phyloP scores from a whole-genome alignment of 164 flowering plant genomes.

The Nymphaea colorata region DNA sequence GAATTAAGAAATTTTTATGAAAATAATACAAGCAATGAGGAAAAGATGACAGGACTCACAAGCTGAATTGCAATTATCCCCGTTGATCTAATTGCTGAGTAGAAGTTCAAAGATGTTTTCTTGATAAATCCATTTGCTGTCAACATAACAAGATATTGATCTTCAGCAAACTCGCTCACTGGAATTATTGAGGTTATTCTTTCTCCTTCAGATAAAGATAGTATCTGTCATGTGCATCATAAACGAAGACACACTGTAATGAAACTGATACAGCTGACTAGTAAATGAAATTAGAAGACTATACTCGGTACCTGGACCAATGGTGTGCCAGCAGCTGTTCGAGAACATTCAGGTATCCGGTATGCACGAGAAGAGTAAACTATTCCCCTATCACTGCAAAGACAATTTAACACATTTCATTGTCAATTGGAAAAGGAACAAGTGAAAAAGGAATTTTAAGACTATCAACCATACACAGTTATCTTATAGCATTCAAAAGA shows the following conservation, averaged over 20 bases:
- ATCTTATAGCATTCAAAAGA: neutral
- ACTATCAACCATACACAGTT: neutral
- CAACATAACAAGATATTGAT: slow-evolving; percentile 87
- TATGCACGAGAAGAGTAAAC: slow-evolving; percentile 92
- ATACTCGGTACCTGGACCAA: slow-evolving; percentile 54
- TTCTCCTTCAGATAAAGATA: slow-evolving; percentile 86
- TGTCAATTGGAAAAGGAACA: neutral
- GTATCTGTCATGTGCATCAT: slow-evolving; percentile 36
- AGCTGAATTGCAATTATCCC: slow-evolving; percentile 95
- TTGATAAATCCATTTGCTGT: slow-evolving; percentile 91
- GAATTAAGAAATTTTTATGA: no score
- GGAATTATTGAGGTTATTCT: slow-evolving; percentile 93
- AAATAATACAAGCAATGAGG: neutral
- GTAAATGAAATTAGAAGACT: neutral
- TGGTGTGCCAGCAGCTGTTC: slow-evolving; percentile 94
- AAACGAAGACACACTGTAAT: neutral
- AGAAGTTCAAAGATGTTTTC: slow-evolving; percentile 68
- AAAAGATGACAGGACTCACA: slow-evolving; percentile 36
- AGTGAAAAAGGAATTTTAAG: no score
- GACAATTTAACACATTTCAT: neutral
- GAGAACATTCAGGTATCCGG: slow-evolving; percentile 81
- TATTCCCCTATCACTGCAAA: slow-evolving; percentile 77
- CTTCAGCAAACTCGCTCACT: slow-evolving; percentile 71
- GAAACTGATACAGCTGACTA: no score
- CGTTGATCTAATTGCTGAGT: slow-evolving; percentile 76